phyloP scores from a whole-genome alignment of 805 yeast species.

The Citeromyces nyonsensis region DNA sequence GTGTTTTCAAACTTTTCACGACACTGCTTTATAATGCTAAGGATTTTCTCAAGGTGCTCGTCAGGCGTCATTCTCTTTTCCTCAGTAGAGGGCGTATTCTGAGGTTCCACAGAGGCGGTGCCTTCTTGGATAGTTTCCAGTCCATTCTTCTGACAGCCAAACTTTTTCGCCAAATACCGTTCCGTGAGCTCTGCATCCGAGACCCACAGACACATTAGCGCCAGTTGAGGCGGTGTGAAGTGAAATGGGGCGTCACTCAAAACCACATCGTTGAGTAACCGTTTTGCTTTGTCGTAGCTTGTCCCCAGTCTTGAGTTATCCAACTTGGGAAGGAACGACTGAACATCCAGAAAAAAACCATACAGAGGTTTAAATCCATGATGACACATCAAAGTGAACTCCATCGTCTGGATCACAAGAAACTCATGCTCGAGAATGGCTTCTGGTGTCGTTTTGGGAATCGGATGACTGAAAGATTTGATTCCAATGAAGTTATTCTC shows the following conservation, averaged over 20 bases:
- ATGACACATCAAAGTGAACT: constrained; percentile 73
- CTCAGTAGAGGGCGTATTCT: neutral
- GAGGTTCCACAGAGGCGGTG: constrained; percentile 5
- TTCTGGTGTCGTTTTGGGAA: constrained; percentile 50
- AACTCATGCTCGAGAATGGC: constrained; percentile 73
- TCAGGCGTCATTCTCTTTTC: constrained; percentile 4
- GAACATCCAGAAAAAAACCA: constrained; percentile 89
- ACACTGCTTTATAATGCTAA: constrained; percentile 32
- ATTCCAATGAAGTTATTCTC: constrained; percentile 86
- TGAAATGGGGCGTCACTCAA: constrained; percentile 63
- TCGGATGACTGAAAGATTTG: constrained; percentile 57
- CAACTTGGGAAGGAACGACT: constrained; percentile 32
- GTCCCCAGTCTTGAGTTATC: constrained; percentile 47
- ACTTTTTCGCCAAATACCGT: constrained; percentile 53
- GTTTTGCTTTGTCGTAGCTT: constrained; percentile 57
- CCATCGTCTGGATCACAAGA: constrained; percentile 51
- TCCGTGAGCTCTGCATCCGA: constrained; percentile 49
- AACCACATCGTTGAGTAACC: constrained; percentile 48
- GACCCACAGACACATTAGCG: constrained; percentile 68
- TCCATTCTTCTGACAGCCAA: constrained; percentile 15
- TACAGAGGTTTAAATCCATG: constrained; percentile 85
- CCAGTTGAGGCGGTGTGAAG: constrained; percentile 91
- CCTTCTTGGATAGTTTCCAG: constrained; percentile 4
- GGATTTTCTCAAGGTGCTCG: constrained; percentile 24
- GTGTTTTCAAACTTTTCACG: constrained; percentile 24